A percentile compares a stretch with the other conserved stretches of the same genome.
Conservation (phyloP, 139 green algal genomes). For the Chlorella sorokiniana region DNA sequence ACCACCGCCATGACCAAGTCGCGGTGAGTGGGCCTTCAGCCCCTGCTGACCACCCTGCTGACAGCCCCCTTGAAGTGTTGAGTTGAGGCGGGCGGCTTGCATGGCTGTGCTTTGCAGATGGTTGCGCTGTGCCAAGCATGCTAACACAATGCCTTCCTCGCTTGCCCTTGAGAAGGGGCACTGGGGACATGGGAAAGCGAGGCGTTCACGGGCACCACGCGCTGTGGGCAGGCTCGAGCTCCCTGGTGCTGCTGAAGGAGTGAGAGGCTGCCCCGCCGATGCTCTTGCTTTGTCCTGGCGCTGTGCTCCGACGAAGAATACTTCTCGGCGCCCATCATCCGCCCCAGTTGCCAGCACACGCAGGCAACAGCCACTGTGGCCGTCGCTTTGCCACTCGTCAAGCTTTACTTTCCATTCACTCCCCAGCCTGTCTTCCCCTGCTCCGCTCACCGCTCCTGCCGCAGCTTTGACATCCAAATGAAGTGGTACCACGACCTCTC, state of each 20-base stretch:
- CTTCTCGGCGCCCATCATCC: background rate
- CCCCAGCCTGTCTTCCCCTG: background rate
- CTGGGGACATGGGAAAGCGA: background rate
- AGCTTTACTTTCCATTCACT: too few relatives aligned
- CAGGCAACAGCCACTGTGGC: too few relatives aligned
- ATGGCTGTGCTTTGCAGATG: background rate
- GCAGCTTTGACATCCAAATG: slow-evolving; percentile 22
- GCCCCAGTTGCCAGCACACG: too few relatives aligned
- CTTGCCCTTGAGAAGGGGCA: background rate
- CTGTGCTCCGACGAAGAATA: background rate
- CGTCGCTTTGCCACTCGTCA: too few relatives aligned
- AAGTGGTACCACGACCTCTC: slow-evolving; percentile 28
- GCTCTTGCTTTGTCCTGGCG: background rate
- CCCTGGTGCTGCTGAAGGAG: slow-evolving; percentile 3
- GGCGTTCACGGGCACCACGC: slow-evolving; percentile 17
- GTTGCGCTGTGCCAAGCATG: background rate
- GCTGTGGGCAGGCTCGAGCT: background rate
- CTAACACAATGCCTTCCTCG: background rate
- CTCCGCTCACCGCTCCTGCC: background rate
- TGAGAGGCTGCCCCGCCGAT: background rate
- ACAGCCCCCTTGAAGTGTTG: too few relatives aligned
- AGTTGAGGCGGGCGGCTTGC: background rate
- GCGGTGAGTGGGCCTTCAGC: slow-evolving; percentile 4
- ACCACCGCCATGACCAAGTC: background rate
- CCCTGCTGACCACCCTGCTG: too few relatives aligned